Evolutionary conservation across 2,329 filamentous ascomycete genomes (phyloP), one percentile per base, ranked within the genome.

Genomic region (Cordyceps tenuipes): DNA sequence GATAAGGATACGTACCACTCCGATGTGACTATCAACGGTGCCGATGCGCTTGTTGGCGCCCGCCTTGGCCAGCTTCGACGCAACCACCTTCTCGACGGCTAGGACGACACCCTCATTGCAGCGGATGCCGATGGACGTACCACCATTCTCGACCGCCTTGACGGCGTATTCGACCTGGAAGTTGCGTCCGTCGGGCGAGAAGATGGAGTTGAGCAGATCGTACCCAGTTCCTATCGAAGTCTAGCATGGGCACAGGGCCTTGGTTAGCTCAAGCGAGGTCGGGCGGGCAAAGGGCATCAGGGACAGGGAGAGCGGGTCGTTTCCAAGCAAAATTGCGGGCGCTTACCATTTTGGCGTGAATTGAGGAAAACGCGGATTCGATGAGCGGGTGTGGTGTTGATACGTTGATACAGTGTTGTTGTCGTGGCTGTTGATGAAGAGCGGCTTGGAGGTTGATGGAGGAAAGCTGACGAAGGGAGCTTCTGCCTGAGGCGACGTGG

Each of bases 201-300:
- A 99, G 81, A 97, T 95, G 72, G 94, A 97, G 84, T 99, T 99
- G 75, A 91, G 91, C 70, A 99, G 88, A 85, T 99, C 94, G 80
- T 99, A 99, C 72, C 94, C 94, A 71, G 94, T 99, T 73, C 94
- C 94, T 89, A 99, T 99, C 73, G 94, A 99, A 72, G 94, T 99
- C 94, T 99, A 9, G 56, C 8, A 29, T 4, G n/a, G 9, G 21
- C 10, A 23, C 55, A 47, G 39, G 31, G 19, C 17, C 36, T 44
- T 15, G 13, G 23, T 58, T 49, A 57, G 54, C 46, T 57, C 3
- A 5, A 47, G 17, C 7, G 29, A 36, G 17, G 15, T 17, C 19
- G n/a, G n/a, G 8, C 41, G 3, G n/a, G n/a, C 19, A 36, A 29
- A 34, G 19, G 41, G 26, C n/a, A 26, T 6, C 5, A 36, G 13